phyloP scores from a whole-genome alignment of 2,329 filamentous ascomycete genomes.

The Daldinia eschscholtzii region DNA sequence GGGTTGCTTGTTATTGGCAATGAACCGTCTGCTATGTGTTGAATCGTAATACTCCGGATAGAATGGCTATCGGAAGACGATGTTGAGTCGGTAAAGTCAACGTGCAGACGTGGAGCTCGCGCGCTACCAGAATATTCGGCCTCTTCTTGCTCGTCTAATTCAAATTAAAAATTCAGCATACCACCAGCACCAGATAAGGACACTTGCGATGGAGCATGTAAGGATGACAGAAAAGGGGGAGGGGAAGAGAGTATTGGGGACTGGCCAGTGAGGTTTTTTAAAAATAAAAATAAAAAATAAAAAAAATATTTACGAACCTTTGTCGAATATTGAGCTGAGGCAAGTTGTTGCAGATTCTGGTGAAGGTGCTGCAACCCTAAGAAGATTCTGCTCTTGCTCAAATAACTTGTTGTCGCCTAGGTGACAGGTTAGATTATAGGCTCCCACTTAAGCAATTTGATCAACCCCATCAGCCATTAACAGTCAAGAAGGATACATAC shows the following conservation, averaged over 20 bases:
- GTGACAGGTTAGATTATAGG: neutral
- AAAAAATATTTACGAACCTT: neutral
- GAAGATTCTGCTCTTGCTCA: neutral
- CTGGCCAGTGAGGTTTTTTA: neutral
- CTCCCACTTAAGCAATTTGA: neutral
- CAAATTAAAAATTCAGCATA: neutral
- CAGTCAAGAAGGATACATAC: neutral
- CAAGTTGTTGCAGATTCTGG: neutral
- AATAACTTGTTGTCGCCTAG: neutral
- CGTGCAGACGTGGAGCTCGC: neutral
- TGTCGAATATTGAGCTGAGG: neutral
- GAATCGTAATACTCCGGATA: neutral
- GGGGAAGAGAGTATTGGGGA: neutral
- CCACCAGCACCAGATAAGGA: neutral
- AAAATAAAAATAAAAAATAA: neutral
- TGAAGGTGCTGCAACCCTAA: neutral
- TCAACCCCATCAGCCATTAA: neutral
- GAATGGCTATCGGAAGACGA: neutral
- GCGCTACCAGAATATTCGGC: neutral
- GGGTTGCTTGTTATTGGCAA: neutral
- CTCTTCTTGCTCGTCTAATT: neutral
- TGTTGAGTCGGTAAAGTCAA: neutral
- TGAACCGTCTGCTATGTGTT: neutral
- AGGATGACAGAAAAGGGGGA: neutral
- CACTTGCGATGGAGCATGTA: neutral